These are phyloP conservation scores for Penicillium sumatraense DNA, from an alignment of 2,329 filamentous ascomycete species.

Conservation along the genomic window DNA sequence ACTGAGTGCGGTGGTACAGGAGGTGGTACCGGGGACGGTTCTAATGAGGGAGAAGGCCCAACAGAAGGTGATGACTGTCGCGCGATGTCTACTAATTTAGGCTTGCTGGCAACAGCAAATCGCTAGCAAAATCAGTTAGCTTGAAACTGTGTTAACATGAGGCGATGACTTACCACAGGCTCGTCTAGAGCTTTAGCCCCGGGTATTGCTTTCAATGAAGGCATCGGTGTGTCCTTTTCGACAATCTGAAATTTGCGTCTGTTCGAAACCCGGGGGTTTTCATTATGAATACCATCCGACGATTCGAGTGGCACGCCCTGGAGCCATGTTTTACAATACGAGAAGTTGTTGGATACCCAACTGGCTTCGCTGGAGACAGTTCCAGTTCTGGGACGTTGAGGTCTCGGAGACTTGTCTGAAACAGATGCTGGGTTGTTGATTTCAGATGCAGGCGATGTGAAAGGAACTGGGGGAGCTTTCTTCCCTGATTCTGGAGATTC, in stretches of 20 bases:
- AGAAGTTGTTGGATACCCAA: slow-evolving; percentile 42
- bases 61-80: slow-evolving; percentile 37
- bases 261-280: slow-evolving; percentile 33
- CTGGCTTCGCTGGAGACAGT: slow-evolving; percentile 44
- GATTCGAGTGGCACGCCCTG: slow-evolving; percentile 41
- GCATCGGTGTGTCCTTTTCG: slow-evolving; percentile 37
- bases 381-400: slow-evolving; percentile 36
- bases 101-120: slow-evolving; percentile 42
- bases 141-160: neutral
- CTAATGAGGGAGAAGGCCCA: slow-evolving; percentile 7
- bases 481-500: slow-evolving; percentile 13
- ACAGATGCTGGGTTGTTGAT: neutral
- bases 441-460: slow-evolving; percentile 9
- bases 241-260: slow-evolving; percentile 44
- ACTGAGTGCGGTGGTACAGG: slow-evolving; percentile 26
- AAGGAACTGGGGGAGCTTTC: slow-evolving; percentile 13
- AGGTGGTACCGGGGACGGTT: slow-evolving; percentile 24
- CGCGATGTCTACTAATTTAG: slow-evolving; percentile 45
- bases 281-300: slow-evolving; percentile 24
- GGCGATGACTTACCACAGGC: slow-evolving; percentile 27
- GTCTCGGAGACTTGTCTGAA: slow-evolving; percentile 24
- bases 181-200: slow-evolving; percentile 25
- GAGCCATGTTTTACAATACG: slow-evolving; percentile 44
- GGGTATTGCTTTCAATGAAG: slow-evolving; percentile 23
- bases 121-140: slow-evolving; percentile 24